phyloP scores from a whole-genome alignment of 306 rosid genomes.

The Casuarina equisetifolia region DNA sequence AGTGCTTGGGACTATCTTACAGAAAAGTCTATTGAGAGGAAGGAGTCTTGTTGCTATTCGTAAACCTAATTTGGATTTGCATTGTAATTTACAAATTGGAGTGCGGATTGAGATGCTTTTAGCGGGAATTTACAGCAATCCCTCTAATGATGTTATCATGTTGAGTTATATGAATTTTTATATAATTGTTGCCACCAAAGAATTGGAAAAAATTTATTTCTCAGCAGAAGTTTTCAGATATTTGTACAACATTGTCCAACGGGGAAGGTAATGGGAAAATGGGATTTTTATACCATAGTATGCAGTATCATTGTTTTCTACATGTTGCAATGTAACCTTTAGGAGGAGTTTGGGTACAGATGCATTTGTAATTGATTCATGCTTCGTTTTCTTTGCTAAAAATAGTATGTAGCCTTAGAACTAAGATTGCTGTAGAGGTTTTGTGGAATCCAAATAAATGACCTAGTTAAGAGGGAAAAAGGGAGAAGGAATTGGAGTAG shows the following conservation, averaged over 20 bases:
- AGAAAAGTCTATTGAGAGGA: neutral
- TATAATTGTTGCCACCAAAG: too few relatives aligned
- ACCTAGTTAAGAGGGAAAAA: neutral
- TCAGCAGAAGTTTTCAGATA: neutral
- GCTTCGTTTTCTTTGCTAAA: neutral
- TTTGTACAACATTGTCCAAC: neutral
- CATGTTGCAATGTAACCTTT: neutral
- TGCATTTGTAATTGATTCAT: neutral
- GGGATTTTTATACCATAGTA: neutral
- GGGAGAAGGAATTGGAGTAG: neutral
- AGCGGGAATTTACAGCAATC: neutral
- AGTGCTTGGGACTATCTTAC: neutral
- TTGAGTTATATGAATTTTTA: too few relatives aligned
- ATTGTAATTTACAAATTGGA: neutral
- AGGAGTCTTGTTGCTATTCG: neutral
- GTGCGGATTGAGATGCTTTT: neutral
- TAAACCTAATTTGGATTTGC: neutral
- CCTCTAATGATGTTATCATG: neutral
- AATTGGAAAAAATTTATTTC: neutral
- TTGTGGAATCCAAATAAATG: neutral
- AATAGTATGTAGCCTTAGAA: neutral
- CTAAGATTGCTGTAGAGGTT: neutral
- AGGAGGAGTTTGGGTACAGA: neutral
- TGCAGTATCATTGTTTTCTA: too few relatives aligned
- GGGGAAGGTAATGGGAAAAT: neutral